These are phyloP conservation scores for Aspergillus ruber DNA, from an alignment of 2,329 filamentous ascomycete genomes.

Conservation along the genomic window DNA sequence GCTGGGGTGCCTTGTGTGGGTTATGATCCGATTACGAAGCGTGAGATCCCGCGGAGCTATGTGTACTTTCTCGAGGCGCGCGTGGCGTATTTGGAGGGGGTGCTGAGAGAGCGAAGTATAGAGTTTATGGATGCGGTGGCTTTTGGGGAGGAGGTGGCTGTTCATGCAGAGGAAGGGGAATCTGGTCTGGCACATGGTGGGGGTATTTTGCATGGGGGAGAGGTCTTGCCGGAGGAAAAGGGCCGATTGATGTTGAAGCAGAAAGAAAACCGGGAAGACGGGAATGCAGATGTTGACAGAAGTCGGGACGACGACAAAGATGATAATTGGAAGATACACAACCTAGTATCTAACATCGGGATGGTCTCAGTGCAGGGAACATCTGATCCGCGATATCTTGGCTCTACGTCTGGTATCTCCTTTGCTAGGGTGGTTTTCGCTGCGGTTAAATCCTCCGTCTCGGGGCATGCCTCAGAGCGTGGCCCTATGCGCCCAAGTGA, in stretches of 20 bases:
- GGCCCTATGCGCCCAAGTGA: conserved; percentile 56
- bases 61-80: conserved; percentile 90
- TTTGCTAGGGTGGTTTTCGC: conserved; percentile 93
- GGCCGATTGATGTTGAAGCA: conserved; percentile 1
- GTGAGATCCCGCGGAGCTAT: conserved; percentile 87
- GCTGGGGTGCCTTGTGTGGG: conserved; percentile 87
- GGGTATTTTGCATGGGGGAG: background rate
- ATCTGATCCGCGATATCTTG: conserved; percentile 73
- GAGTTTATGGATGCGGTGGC: conserved; percentile 63
- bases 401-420: conserved; percentile 82
- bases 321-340: conserved; percentile 57
- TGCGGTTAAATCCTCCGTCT: conserved; percentile 72
- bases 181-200: conserved; percentile 10
- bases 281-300: conserved; percentile 16
- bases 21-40: conserved; percentile 93
- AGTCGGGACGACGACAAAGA: conserved; percentile 38
- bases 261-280: conserved; percentile 7
- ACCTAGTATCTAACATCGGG: conserved; percentile 62
- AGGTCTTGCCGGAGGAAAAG: background rate
- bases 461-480: conserved; percentile 55
- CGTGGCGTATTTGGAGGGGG: conserved; percentile 71
- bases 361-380: conserved; percentile 73
- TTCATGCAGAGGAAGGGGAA: conserved; percentile 24
- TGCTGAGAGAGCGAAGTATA: conserved; percentile 64
- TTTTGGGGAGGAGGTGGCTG: conserved; percentile 51